Conservation (phyloP, 2,329 filamentous ascomycete genomes). For the Herpotrichia juniperi region DNA sequence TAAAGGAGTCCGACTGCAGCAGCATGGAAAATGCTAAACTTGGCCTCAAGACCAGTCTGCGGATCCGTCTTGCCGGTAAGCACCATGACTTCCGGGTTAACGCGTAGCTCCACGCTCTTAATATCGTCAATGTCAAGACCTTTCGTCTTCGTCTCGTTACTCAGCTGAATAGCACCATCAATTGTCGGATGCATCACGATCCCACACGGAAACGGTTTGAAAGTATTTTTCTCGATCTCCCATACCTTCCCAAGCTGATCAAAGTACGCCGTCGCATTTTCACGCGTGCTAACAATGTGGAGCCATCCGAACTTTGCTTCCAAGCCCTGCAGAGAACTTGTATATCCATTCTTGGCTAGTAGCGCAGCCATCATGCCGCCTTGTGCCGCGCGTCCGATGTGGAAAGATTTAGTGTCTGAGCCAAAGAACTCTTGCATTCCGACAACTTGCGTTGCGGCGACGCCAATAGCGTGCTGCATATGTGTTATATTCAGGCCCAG, state of each 20-base stretch:
- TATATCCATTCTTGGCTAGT: constrained; percentile 57
- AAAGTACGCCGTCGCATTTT: constrained; percentile 49
- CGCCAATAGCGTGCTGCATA: constrained; percentile 58
- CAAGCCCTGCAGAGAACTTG: constrained; percentile 53
- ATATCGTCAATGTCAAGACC: constrained; percentile 52
- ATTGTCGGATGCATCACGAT: constrained; percentile 64
- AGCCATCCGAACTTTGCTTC: constrained; percentile 62
- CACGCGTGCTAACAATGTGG: constrained; percentile 55
- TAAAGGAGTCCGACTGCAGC: constrained; percentile 58
- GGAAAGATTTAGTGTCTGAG: constrained; percentile 61
- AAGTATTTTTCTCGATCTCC: constrained; percentile 61
- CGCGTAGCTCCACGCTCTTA: constrained; percentile 49
- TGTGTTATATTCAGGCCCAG: constrained; percentile 48
- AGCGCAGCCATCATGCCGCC: constrained; percentile 56
- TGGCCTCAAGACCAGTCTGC: constrained; percentile 57
- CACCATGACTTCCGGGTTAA: constrained; percentile 60
- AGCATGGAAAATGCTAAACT: constrained; percentile 63
- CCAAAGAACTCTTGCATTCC: constrained; percentile 63
- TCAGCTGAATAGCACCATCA: constrained; percentile 57
- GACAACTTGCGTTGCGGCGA: constrained; percentile 60
- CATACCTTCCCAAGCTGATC: constrained; percentile 48
- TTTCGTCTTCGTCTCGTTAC: constrained; percentile 43
- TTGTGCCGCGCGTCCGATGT: constrained; percentile 60
- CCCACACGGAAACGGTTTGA: constrained; percentile 64
- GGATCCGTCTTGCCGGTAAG: constrained; percentile 59